Evolutionary conservation across 352 stramenopile species (phyloP), one percentile per base, ranked within the genome.

Genomic region (Phytophthora gonapodyides): DNA sequence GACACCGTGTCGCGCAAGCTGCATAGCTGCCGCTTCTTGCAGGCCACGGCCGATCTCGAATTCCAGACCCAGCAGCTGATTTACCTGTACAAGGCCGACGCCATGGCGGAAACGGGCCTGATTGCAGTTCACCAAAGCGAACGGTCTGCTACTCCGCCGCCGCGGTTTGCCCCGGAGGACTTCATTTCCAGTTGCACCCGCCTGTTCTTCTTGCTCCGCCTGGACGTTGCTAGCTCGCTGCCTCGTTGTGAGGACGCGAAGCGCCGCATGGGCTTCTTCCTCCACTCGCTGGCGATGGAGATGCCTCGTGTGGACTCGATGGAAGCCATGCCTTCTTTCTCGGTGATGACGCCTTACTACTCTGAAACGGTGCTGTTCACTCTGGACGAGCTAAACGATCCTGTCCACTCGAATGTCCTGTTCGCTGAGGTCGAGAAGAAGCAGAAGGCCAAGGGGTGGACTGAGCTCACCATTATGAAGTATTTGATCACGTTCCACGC

Each of bases 331-430:
- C 85, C 83, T 8, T 96, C 87, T 5, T 96, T 96, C 56, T 94
- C 84, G 0, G 87, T 96, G 4, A 89, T 96, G 73, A 96, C 87
- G 10, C 87, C 87, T 27, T 96, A 94, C 61, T 96, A 96, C 66
- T 91, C 76, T 15, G 87, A 96, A 54, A 92, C 86, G 1, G 87
- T 96, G 12, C 52, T 96, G 21, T 96, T 93, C 41, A 93, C 84
- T 27, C 53, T 96, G 16, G 84, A 94, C n/a, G 87, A 96, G 37
- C 58, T 96, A 7, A 96, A 92, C 58, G 78, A 92, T 36, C 86
- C 82, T 0, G 86, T 95, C 13, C 75, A 92, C 57, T 76, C 82
- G 35, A 94, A 95, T 50, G 73, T 82, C n/a, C 63, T 95, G 7
- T 95, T 95, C 55, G 69, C 82, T 34, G 75, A 78, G 37, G 68